Base-by-base conservation (phyloP, 805 yeast species). In the Cyberlindnera samutprakarnensis region DNA sequence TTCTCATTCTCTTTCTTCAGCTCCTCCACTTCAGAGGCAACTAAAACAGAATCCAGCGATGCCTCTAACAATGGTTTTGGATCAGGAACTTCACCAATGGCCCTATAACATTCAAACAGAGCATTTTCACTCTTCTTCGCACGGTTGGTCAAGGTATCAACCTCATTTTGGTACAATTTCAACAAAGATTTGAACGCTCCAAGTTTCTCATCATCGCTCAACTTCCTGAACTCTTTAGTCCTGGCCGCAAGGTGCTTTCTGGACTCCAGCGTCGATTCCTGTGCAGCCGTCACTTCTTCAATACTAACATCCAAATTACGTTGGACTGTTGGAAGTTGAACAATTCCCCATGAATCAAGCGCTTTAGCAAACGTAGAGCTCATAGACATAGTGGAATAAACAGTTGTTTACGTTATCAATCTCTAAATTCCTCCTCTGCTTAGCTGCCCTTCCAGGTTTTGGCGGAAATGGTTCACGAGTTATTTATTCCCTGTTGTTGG, bases 61-160 rank as follows among this genome's bases (percentile, higher is more conserved):
- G 75, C 68, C 44, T 81, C 82, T 36, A 90, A 59, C 25, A 88
- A 56, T 5, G 95, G 94, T 39, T 70, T 73, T 1, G 97, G 97
- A 59, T 90, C 96, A 0, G 96, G 96, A 0, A 94, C 88, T 53
- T 88, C 95, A 5, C 87, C 84, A 5, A 90, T 60, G 12, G 75
- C 64, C 35, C 84, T 64, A 60, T 90, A 90, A 15, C 84, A 64
- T 14, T 77, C 75, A 52, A 87, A 72, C 48, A 92, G 80, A 19
- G 76, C 67, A 23, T 68, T 63, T 49, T 92, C 97, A 2, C 83
- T 74, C 27, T 56, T 63, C 50, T 88, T 85, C 33, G 84, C 76
- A 41, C 92, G 74, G 43, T 74, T 73, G 2, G 96, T 84, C 42
- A 90, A 62, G 25, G 66, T 62, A 53, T 90, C 98, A 47, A 90